Percentiles rank a stretch among this genome's conserved stretches.
These are phyloP conservation scores for Phytophthora citricola DNA, from an alignment of 352 stramenopile genomes.

Conservation along the genomic window DNA sequence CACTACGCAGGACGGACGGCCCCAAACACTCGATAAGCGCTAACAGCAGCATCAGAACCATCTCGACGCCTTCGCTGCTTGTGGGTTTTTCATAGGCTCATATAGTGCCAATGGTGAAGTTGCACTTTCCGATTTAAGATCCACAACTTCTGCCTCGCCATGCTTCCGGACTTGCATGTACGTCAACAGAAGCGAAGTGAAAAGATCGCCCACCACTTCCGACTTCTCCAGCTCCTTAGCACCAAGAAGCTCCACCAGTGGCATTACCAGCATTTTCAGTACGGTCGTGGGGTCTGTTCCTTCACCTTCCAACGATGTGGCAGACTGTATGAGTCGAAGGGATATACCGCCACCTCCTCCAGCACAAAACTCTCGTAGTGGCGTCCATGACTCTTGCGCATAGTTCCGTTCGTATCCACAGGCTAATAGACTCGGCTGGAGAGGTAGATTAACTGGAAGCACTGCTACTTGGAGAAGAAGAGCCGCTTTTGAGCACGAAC, in stretches of 20 bases:
- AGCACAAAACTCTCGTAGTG: constrained; percentile 60
- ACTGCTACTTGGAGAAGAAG: constrained; percentile 62
- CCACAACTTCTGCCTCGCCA: constrained; percentile 2
- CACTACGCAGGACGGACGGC: constrained; percentile 76
- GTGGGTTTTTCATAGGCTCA: constrained; percentile 40
- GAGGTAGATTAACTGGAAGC: constrained; percentile 54
- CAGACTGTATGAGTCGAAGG: constrained; percentile 33
- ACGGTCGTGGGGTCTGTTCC: constrained; percentile 21
- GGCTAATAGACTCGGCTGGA: constrained; percentile 34
- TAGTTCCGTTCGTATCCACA: constrained; percentile 41
- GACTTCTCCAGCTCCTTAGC: constrained; percentile 70
- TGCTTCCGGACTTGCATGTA: constrained; percentile 76
- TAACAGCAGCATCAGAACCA: constrained; percentile 70
- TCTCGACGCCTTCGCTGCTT: constrained; percentile 51
- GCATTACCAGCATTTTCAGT: constrained; percentile 50
- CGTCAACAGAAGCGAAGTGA: constrained; percentile 74
- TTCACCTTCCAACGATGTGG: background rate
- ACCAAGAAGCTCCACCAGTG: constrained; percentile 62
- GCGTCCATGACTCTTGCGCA: constrained; percentile 38
- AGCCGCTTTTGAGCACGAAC: constrained; percentile 47
- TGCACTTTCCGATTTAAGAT: constrained; percentile 4
- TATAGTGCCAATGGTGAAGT: constrained; percentile 31
- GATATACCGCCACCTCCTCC: constrained; percentile 68
- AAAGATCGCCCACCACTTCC: constrained; percentile 76
- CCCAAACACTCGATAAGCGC: constrained; percentile 78